phyloP scores from a whole-genome alignment of 208 protist genomes.

The Angomonas ambiguus region DNA sequence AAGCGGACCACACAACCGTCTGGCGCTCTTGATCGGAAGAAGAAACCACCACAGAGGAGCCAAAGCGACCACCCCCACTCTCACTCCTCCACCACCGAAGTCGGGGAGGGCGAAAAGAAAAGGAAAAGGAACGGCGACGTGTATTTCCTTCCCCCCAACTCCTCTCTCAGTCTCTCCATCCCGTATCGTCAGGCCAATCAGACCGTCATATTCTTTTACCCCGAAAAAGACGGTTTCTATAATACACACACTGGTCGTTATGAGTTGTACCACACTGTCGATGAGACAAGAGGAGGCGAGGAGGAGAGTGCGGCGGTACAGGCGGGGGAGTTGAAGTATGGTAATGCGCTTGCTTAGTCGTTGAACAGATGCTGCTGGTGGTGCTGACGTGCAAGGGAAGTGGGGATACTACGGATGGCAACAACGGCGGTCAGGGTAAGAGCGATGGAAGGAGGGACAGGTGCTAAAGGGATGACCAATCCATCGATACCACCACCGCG shows the following conservation, averaged over 20 bases:
- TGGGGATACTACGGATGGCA: background rate
- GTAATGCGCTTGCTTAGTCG: slow-evolving; percentile 26
- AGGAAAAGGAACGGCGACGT: slow-evolving; percentile 1
- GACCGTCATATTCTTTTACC: slow-evolving; percentile 28
- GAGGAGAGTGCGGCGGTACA: background rate
- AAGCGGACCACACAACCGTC: background rate
- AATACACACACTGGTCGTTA: slow-evolving; percentile 10
- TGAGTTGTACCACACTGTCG: slow-evolving; percentile 18
- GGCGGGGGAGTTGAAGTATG: slow-evolving; percentile 39
- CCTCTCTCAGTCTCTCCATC: slow-evolving; percentile 32
- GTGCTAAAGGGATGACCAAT: background rate
- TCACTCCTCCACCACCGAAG: too few species aligned
- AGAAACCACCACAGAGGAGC: too few species aligned
- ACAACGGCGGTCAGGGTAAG: background rate
- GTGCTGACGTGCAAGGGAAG: slow-evolving; percentile 30
- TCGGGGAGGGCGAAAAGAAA: background rate
- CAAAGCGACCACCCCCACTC: too few species aligned
- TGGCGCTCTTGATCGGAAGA: background rate
- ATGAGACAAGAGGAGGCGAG: background rate
- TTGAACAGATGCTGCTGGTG: slow-evolving; percentile 23
- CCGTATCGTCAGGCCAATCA: slow-evolving; percentile 26
- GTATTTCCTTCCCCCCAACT: slow-evolving; percentile 23
- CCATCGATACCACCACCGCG: background rate
- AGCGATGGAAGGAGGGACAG: too few species aligned
- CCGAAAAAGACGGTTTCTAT: slow-evolving; percentile 20